phyloP scores from a whole-genome alignment of 306 rosid genomes.

The Mucuna pruriens region DNA sequence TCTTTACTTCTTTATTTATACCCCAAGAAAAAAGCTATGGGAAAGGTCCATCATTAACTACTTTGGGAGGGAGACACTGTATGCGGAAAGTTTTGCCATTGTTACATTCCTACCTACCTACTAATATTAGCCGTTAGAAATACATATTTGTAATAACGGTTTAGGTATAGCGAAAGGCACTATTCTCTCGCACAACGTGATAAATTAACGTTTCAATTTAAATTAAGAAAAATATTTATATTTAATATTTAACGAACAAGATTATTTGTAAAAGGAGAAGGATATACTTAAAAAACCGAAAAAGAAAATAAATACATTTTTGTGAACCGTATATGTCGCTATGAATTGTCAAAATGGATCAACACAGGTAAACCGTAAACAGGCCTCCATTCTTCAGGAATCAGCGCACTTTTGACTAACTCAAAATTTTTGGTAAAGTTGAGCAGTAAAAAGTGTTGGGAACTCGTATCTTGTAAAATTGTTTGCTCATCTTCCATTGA shows the following conservation, averaged over 20 bases:
- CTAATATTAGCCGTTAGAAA: slow-evolving; percentile 26
- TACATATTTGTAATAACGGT: too few relatives aligned
- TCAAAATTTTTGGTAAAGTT: background rate
- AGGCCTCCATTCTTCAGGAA: slow-evolving; percentile 11
- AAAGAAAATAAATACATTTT: too few relatives aligned
- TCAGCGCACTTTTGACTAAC: slow-evolving; percentile 38
- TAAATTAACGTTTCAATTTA: too few relatives aligned
- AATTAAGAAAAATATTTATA: too few relatives aligned
- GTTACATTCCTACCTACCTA: slow-evolving; percentile 1
- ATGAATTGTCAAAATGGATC: slow-evolving; percentile 22
- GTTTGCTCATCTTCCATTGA: slow-evolving; percentile 23
- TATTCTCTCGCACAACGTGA: too few relatives aligned
- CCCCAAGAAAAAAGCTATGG: slow-evolving; percentile 48
- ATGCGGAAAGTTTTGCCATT: slow-evolving; percentile 20
- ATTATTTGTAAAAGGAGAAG: too few relatives aligned
- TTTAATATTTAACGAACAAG: too few relatives aligned
- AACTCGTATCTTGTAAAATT: slow-evolving; percentile 17
- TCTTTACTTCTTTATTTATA: slow-evolving; percentile 41
- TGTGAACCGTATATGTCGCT: slow-evolving; percentile 5
- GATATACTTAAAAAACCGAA: too few relatives aligned
- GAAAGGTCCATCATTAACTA: slow-evolving; percentile 66
- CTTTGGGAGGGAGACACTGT: slow-evolving; percentile 41
- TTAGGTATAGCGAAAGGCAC: too few relatives aligned
- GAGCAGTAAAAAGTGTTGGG: background rate
- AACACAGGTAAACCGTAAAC: background rate